Evolutionary conservation across 345 rosid species (phyloP), one percentile per base, ranked within the genome.

Genomic region (Pistacia vera): DNA sequence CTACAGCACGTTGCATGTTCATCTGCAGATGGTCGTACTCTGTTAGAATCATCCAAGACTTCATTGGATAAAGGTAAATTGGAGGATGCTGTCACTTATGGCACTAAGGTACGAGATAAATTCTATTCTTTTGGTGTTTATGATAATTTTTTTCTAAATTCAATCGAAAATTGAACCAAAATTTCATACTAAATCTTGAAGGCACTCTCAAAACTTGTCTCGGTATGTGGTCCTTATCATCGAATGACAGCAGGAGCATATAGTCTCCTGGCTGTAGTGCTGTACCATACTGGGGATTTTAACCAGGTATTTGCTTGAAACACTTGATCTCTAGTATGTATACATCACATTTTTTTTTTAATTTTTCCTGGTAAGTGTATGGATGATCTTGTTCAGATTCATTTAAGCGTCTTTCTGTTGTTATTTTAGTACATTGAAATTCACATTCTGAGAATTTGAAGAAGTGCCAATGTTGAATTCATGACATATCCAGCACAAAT

Each of bases 181-280:
- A 22, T 82, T 76, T 17, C 63, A 75, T 78, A 17, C 66, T 86
- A 63, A 70, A 80, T 80, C 72, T 82, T 85, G 76, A 83, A 93
- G 99, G 99, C 99, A 78, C 88, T 95, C 73, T 83, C 95, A 30
- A 95, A 95, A 78, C 95, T 93, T 72, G 92, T 95, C 75, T 84
- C 98, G 20, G 99, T 95, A 11, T 95, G 99, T 49, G 99, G 99
- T 69, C 99, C 99, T 52, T 95, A 87, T 83, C 99, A 95, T 88
- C 90, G 99, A 83, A 93, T 88, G 89, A 93, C 99, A 10, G 99
- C 99, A 28, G 94, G 98, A 86, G 99, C 98, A 51, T 95, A 95
- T 80, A 95, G 98, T 85, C 98, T 93, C 83, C 87, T 95, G 71
- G 99, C 99, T 64, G 98, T 95, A 18, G 98, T 95, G 78, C 91